Percentiles rank a stretch among this genome's conserved stretches.
Evolutionary conservation across 139 green algal genomes (phyloP).

Genomic region (Yamagishiella unicocca): DNA sequence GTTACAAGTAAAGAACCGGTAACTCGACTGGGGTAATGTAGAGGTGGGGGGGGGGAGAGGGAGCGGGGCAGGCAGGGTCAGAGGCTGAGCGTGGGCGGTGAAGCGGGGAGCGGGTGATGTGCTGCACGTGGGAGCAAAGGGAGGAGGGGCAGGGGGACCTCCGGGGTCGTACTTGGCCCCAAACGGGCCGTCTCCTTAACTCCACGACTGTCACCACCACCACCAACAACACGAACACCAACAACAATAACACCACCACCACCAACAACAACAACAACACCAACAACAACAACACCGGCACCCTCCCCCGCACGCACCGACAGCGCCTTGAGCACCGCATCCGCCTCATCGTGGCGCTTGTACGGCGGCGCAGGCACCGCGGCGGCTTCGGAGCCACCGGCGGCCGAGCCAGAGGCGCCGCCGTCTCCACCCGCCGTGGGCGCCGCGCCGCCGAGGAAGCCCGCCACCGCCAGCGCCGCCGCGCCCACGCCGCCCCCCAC

Average conservation of each 20-base stretch:
- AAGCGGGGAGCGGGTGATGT: no score
- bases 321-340: conserved; percentile 4
- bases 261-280: no score
- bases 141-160: no score
- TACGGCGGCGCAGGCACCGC: not conserved
- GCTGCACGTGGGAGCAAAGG: no score
- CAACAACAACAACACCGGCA: not conserved
- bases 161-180: no score
- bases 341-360: conserved; percentile 18
- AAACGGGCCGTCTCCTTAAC: no score
- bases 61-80: not conserved
- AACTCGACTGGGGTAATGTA: not conserved
- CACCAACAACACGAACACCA: no score
- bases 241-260: no score
- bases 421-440: not conserved
- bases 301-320: not conserved
- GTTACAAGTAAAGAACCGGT: not conserved
- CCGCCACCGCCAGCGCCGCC: not conserved
- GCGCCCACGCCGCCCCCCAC: not conserved
- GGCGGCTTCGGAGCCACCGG: not conserved
- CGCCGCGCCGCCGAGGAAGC: not conserved
- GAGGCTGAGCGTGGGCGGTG: no score
- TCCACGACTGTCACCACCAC: no score
- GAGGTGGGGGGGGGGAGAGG: not conserved
- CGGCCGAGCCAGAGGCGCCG: no score